Conservation (phyloP, 2,329 filamentous ascomycete genomes). For the Verticillium tricorpus region DNA sequence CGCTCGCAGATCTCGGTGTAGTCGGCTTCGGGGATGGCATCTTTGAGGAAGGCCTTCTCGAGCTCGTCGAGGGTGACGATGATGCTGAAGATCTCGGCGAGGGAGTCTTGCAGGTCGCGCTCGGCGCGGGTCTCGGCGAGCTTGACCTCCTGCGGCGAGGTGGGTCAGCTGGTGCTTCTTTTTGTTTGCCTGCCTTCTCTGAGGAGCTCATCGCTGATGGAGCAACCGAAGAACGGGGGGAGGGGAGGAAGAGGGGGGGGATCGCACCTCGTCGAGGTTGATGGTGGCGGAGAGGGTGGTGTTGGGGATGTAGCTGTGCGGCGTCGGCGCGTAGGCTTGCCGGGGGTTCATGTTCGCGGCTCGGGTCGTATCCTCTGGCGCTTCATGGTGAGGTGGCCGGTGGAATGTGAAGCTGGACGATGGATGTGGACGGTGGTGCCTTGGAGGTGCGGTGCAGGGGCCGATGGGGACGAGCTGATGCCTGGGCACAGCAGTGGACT, state of each 20-base stretch:
- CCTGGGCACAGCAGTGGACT: not conserved
- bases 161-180: conserved; percentile 48
- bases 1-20: conserved; percentile 97
- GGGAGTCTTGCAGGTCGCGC: conserved; percentile 88
- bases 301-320: conserved; percentile 87
- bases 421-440: not conserved
- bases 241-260: not conserved
- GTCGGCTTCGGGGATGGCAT: conserved; percentile 84
- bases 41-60: conserved; percentile 94
- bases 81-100: conserved; percentile 97
- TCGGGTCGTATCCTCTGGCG: not conserved
- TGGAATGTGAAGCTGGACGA: not conserved
- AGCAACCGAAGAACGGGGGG: not conserved
- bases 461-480: not conserved
- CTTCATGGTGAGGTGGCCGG: conserved; percentile 1
- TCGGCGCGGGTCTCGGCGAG: conserved; percentile 81
- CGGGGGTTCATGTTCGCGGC: conserved; percentile 45
- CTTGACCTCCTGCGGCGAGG: conserved; percentile 85
- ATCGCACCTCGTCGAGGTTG: conserved; percentile 79
- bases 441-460: not conserved
- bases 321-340: conserved; percentile 81
- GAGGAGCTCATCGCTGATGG: too few species aligned
- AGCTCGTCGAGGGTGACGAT: conserved; percentile 92
- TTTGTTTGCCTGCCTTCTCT: not conserved
- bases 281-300: conserved; percentile 80